These are phyloP conservation scores for Clarireedia hainanense DNA, from an alignment of 2,329 filamentous ascomycete species.

Conservation along the genomic window DNA sequence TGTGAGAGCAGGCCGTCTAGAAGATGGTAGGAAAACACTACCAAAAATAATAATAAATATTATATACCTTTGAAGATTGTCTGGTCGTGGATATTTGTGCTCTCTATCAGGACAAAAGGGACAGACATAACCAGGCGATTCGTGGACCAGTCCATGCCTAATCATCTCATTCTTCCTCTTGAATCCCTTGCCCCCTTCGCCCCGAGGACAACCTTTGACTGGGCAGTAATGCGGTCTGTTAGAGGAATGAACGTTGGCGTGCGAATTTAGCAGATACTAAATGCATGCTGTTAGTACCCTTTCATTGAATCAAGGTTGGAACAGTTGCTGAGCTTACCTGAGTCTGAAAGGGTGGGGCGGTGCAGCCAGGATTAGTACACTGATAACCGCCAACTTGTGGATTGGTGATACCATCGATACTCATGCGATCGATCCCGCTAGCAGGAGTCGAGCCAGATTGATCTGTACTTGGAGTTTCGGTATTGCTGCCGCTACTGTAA, in stretches of 20 bases:
- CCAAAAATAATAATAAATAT: not conserved
- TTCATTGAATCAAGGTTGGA: not conserved
- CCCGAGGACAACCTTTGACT: conserved; percentile 53
- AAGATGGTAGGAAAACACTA: no score
- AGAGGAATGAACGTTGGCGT: conserved; percentile 64
- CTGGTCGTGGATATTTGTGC: conserved; percentile 88
- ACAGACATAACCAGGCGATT: conserved; percentile 90
- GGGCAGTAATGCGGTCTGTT: conserved; percentile 59
- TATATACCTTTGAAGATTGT: conserved; percentile 84
- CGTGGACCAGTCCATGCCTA: conserved; percentile 77
- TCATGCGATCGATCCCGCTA: conserved; percentile 45
- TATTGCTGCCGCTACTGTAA: conserved; percentile 27
- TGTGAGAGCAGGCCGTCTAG: not conserved
- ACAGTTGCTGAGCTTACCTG: conserved; percentile 37
- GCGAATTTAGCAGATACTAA: conserved; percentile 67
- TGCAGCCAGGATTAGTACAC: conserved; percentile 58
- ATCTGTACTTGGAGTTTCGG: conserved; percentile 41
- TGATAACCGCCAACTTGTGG: conserved; percentile 46
- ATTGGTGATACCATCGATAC: conserved; percentile 50
- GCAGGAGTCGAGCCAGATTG: conserved; percentile 37
- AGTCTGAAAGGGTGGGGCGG: conserved; percentile 67
- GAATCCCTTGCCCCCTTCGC: conserved; percentile 58
- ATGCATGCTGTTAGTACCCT: conserved; percentile 4
- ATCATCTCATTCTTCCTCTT: conserved; percentile 71
- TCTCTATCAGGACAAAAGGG: conserved; percentile 92